A percentile compares a stretch with the other conserved stretches of the same genome.
phyloP scores from a whole-genome alignment of 148 eudicot species.

The Heliosperma pusillum region DNA sequence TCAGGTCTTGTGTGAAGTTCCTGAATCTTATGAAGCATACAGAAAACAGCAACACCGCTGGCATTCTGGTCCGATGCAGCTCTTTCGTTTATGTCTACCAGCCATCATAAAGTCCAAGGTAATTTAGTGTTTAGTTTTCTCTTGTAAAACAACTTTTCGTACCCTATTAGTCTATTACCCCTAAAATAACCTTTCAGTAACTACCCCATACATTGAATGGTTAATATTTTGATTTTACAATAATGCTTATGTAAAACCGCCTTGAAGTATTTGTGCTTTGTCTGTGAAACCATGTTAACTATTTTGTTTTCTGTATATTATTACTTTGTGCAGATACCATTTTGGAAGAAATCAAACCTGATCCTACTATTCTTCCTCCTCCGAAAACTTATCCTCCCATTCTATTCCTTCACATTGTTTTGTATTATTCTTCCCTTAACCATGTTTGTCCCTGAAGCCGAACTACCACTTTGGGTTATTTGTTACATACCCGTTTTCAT shows the following conservation, averaged over 20 bases:
- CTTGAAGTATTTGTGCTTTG: neutral
- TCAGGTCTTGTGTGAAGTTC: constrained; percentile 74
- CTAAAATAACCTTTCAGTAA: too few species aligned
- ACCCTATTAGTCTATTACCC: too few species aligned
- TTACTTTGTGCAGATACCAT: constrained; percentile 47
- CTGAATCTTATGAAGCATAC: constrained; percentile 82
- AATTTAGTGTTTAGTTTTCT: constrained; percentile 3
- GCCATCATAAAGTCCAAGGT: constrained; percentile 66
- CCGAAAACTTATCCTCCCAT: constrained; percentile 72
- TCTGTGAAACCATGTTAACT: neutral
- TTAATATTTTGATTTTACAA: too few species aligned
- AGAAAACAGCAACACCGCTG: constrained; percentile 84
- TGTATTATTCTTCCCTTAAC: constrained; percentile 78
- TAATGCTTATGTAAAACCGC: too few species aligned
- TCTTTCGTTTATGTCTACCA: constrained; percentile 66
- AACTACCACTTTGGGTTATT: constrained; percentile 67
- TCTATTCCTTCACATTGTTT: constrained; percentile 84
- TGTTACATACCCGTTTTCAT: constrained; percentile 67
- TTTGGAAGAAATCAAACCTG: constrained; percentile 70
- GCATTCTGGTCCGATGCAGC: constrained; percentile 95
- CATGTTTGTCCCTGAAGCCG: constrained; percentile 83
- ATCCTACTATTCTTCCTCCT: constrained; percentile 70
- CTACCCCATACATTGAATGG: too few species aligned
- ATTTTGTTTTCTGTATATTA: neutral
- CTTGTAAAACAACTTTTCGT: too few species aligned